These are phyloP conservation scores for Aspergillus nanangensis DNA, from an alignment of 495 filamentous ascomycete species.

Conservation along the genomic window DNA sequence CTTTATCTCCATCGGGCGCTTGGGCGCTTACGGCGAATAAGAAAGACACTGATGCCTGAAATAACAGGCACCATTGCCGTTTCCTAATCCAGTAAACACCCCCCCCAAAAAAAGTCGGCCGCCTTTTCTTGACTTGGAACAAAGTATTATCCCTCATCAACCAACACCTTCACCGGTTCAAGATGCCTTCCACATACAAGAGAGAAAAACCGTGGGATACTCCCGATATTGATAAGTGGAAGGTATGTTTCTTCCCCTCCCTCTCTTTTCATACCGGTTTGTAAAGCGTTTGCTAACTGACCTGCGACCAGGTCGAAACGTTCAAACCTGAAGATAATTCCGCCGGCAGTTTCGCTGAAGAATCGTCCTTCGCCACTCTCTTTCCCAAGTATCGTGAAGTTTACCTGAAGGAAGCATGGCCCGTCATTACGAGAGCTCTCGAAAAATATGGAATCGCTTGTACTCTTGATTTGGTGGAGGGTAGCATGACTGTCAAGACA, in stretches of 20 bases:
- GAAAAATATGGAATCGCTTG: constrained; percentile 81
- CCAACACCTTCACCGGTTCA: constrained; percentile 15
- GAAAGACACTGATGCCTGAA: background rate
- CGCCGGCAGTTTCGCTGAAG: constrained; percentile 83
- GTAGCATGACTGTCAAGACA: constrained; percentile 92
- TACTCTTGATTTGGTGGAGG: constrained; percentile 89
- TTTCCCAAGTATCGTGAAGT: constrained; percentile 98
- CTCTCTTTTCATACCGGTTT: background rate
- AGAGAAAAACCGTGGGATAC: constrained; percentile 97
- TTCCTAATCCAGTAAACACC: constrained; percentile 28
- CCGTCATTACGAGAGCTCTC: constrained; percentile 69
- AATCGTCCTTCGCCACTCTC: constrained; percentile 84
- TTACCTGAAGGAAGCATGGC: constrained; percentile 91
- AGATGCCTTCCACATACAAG: constrained; percentile 92
- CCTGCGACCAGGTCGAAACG: constrained; percentile 56
- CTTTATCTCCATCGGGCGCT: constrained; percentile 6
- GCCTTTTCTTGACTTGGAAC: constrained; percentile 28
- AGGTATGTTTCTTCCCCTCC: constrained; percentile 53
- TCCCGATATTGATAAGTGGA: constrained; percentile 97
- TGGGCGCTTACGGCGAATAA: constrained; percentile 10
- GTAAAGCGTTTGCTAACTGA: constrained; percentile 8
- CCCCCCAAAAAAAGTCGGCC: constrained; percentile 36
- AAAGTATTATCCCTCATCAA: constrained; percentile 9
- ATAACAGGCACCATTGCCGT: constrained; percentile 9
- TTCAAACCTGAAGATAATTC: constrained; percentile 84